Evolutionary conservation across 805 yeast species (phyloP), one percentile per base, ranked within the genome.

Genomic region (Zygoascus tannicola): DNA sequence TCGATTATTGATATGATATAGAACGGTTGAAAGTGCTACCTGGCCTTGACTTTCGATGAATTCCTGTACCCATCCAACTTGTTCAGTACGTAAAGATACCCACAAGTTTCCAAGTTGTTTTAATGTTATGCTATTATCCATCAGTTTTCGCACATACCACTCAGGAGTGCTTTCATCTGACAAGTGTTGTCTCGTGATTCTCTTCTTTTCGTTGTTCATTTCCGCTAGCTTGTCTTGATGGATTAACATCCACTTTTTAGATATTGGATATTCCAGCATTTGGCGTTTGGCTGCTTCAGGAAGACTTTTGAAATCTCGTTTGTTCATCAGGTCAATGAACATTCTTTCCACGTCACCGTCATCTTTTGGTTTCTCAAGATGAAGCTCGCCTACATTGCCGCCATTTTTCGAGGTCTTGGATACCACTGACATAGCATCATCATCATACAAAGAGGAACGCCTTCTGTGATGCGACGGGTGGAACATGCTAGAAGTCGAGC

Each of bases 21-120:
- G 65, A 32, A 76, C 78, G 14, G 78, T 75, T 5, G 85, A 76
- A 42, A 92, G 70, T 0, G 86, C 83, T 5, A 80, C 73, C 47
- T 82, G 86, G 7, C 97, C 97, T 59, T 85, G 94, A 36, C 76
- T 71, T 41, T 71, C 77, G n/a, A 86, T 69, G 55, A 92, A 92
- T 19, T 69, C 71, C 40, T 75, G 70, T 0, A 85, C 92, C 97
- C 97, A 90, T 32, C 68, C 74, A 19, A 78, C 68, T 20, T 88
- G 87, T 58, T 90, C 97, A 0, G 97, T 86, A 50, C 97, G 76
- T 35, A 90, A 68, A 38, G 95, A 85, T 4, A 92, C 95, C 83
- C 92, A 85, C 42, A 92, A 70, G 52, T 84, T 84, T 33, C 82
- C 85, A 50, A 90, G 67, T 59, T 88, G 85, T 42, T 75, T 76